Evolutionary conservation across 176 grass and related monocot genomes (phyloP), one percentile per base, ranked within the genome.

Genomic region (Saccharum officinarum): DNA sequence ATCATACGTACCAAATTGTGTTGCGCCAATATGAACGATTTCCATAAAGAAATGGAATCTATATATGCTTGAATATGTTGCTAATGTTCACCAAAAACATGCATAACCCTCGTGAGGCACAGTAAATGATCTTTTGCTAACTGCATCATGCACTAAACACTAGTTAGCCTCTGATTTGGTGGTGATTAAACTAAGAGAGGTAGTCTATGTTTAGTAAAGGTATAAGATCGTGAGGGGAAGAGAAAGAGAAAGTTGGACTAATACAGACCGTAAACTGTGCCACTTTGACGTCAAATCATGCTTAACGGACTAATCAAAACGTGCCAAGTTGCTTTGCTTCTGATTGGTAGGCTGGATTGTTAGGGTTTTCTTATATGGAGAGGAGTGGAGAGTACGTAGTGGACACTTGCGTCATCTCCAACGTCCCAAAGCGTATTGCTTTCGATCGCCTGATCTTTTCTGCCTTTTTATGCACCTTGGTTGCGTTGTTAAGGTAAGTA

Each of bases 401-500:
- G 84, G 75, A 47, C 13, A 50, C 38, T 85, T 17, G 13, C 84
- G 59, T 86, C 84, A 80, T 71, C 76, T 63, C 66, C 41, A 46
- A 80, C 84, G 67, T 57, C 22, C 49, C 73, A 73, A 80, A 86
- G 76, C 30, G 40, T 75, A 33, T 25, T 26, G 66, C 66, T 49
- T 30, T 68, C 17, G 42, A 47, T 74, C 44, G 15, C 17, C 11
- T 8, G 50, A 38, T 13, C 10, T 26, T 66, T 67, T 77, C 26
- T 76, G 74, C 44, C 57, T 83, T 75, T 39, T 67, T 10, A 59
- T 49, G 59, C 61, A 18, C 25, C 63, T 77, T 85, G 22, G 50
- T 62, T 83, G 83, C 54, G 37, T 69, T 57, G 46, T 68, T 69
- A 76, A 54, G 83, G 83, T 57, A 68, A 84, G 72, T 4, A 67